phyloP scores from a whole-genome alignment of 1,139 yeast species.

The Hanseniaspora sp. region DNA sequence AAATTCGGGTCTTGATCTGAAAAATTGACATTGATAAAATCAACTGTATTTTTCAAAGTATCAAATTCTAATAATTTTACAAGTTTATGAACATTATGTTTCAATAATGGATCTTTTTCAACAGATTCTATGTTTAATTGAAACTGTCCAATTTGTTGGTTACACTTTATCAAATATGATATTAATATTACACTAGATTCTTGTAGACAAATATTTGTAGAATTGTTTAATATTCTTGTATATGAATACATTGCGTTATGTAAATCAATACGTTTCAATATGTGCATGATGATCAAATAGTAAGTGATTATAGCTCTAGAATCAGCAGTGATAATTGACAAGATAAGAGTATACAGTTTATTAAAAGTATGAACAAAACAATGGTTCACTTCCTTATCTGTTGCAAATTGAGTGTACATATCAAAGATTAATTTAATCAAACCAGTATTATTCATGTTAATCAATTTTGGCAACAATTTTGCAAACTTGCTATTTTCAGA shows the following conservation, averaged over 20 bases:
- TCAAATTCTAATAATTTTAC: background rate
- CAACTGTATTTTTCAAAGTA: background rate
- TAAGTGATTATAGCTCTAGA: background rate
- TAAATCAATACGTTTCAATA: background rate
- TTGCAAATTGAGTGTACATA: background rate
- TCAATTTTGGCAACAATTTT: background rate
- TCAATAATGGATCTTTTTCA: background rate
- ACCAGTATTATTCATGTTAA: background rate
- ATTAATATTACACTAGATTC: conserved; percentile 3
- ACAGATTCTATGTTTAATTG: background rate
- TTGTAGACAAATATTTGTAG: conserved; percentile 1
- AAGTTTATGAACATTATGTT: background rate
- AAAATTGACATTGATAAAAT: conserved; percentile 21
- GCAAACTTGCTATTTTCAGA: conserved; percentile 20
- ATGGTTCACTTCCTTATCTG: background rate
- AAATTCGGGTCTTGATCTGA: conserved; percentile 28
- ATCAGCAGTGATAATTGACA: background rate
- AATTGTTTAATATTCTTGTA: background rate
- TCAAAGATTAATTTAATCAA: background rate
- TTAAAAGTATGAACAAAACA: conserved; percentile 12
- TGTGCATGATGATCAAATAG: background rate
- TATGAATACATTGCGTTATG: conserved; percentile 1
- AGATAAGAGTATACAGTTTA: background rate
- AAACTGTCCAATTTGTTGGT: background rate
- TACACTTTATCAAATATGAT: background rate